Percentiles rank a stretch among this genome's conserved stretches.
phyloP scores from a whole-genome alignment of 1,139 yeast genomes.

The Blastobotrys malaysiensis region DNA sequence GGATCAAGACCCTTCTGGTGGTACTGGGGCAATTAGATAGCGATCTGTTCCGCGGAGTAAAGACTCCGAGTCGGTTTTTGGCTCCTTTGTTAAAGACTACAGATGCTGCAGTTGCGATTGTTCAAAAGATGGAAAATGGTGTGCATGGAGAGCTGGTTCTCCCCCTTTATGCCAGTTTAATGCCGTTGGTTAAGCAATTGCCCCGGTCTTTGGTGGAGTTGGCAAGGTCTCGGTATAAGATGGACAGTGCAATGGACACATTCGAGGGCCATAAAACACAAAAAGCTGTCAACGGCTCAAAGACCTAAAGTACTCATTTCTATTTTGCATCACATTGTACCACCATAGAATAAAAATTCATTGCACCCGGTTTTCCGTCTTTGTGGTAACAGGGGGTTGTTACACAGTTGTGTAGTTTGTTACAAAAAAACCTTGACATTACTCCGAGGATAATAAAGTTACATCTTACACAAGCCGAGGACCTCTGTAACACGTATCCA shows the following conservation, averaged over 20 bases:
- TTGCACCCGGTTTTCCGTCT: too few relatives aligned
- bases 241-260: constrained; percentile 41
- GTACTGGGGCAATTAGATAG: constrained; percentile 83
- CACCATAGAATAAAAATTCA: too few relatives aligned
- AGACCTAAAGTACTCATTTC: too few relatives aligned
- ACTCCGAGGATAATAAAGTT: too few relatives aligned
- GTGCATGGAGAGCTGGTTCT: constrained; percentile 59
- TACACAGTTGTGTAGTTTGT: too few relatives aligned
- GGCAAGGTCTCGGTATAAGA: constrained; percentile 51
- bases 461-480: too few relatives aligned
- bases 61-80: constrained; percentile 59
- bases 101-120: constrained; percentile 53
- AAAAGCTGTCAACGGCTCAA: too few relatives aligned
- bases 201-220: constrained; percentile 66
- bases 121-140: constrained; percentile 52
- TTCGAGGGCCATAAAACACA: constrained; percentile 2
- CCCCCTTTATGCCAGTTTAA: constrained; percentile 66
- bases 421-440: too few relatives aligned
- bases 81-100: constrained; percentile 74
- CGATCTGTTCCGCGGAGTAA: constrained; percentile 58
- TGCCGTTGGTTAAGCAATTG: constrained; percentile 60
- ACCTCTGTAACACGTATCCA: too few relatives aligned
- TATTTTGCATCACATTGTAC: too few relatives aligned
- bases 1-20: constrained; percentile 64
- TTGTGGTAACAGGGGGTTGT: too few relatives aligned